Conservation (phyloP, 2,329 filamentous ascomycete species). For the Xylaria hypoxylon region DNA sequence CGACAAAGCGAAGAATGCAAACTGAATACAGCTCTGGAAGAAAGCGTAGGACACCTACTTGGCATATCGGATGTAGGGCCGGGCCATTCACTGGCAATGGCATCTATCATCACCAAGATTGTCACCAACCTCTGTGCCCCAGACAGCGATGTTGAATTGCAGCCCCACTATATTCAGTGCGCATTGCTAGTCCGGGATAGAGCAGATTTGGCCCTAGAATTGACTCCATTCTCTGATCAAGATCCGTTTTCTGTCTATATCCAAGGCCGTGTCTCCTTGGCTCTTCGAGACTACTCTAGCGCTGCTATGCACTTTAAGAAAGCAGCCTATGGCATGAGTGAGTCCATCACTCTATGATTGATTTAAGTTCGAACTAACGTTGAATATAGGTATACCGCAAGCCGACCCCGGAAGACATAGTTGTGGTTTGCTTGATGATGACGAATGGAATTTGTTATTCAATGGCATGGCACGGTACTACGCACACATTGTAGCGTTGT, state of each 20-base stretch:
- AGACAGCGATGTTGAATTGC: conserved; percentile 74
- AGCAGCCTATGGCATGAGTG: conserved; percentile 85
- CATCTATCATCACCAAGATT: conserved; percentile 73
- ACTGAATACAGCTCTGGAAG: conserved; percentile 69
- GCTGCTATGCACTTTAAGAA: conserved; percentile 84
- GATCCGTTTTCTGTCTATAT: conserved; percentile 80
- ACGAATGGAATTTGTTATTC: conserved; percentile 76
- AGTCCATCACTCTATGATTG: conserved; percentile 52
- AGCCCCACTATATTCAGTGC: conserved; percentile 70
- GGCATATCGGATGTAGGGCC: conserved; percentile 65
- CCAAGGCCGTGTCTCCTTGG: conserved; percentile 82
- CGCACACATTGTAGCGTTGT: conserved; percentile 84
- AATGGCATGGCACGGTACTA: conserved; percentile 86
- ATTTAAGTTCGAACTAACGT: not conserved
- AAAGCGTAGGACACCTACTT: conserved; percentile 71
- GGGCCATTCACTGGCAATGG: conserved; percentile 51
- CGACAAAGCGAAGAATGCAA: conserved; percentile 60
- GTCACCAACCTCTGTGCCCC: conserved; percentile 73
- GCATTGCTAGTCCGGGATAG: conserved; percentile 69
- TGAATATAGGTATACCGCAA: conserved; percentile 57
- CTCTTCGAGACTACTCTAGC: conserved; percentile 76
- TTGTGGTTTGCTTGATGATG: conserved; percentile 77
- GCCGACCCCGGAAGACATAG: conserved; percentile 66
- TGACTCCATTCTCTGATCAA: conserved; percentile 66
- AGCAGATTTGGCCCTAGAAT: conserved; percentile 69